Conservation (phyloP, 805 yeast species). For the Saccharomycopsis selenospora region DNA sequence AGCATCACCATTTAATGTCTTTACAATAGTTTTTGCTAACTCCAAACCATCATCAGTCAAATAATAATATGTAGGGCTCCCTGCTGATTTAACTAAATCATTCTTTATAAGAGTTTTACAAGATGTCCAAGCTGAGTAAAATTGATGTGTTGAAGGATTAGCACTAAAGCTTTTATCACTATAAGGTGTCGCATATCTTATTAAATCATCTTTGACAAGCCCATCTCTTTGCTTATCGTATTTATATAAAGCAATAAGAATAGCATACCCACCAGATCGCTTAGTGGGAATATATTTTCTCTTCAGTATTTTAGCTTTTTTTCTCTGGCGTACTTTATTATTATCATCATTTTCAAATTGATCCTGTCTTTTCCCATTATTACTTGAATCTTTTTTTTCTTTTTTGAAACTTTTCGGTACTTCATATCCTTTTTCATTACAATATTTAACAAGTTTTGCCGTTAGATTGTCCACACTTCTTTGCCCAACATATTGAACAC, state of each 20-base stretch:
- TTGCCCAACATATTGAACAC: conserved; percentile 65
- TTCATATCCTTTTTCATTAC: conserved; percentile 43
- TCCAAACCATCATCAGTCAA: conserved; percentile 65
- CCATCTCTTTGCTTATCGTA: conserved; percentile 47
- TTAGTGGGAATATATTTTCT: conserved; percentile 58
- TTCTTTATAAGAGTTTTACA: conserved; percentile 55
- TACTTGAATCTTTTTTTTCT: conserved; percentile 16
- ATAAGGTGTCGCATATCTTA: conserved; percentile 44
- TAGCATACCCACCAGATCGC: conserved; percentile 81
- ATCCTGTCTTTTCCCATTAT: conserved; percentile 17
- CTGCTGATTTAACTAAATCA: conserved; percentile 48
- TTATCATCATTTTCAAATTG: conserved; percentile 8
- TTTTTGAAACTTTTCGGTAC: conserved; percentile 35
- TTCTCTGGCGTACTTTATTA: conserved; percentile 23
- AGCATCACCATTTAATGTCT: conserved; percentile 40
- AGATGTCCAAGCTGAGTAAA: conserved; percentile 71
- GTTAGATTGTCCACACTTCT: conserved; percentile 50
- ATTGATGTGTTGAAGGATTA: conserved; percentile 54
- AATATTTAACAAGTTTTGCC: conserved; percentile 42
- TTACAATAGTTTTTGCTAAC: conserved; percentile 41
- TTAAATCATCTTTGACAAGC: conserved; percentile 53
- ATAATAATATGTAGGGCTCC: conserved; percentile 52
- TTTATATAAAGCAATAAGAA: conserved; percentile 51
- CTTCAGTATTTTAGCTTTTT: conserved; percentile 23
- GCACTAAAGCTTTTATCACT: conserved; percentile 51